Evolutionary conservation across 208 protist genomes (phyloP).

Genomic region (Tetramitus jugosus): DNA sequence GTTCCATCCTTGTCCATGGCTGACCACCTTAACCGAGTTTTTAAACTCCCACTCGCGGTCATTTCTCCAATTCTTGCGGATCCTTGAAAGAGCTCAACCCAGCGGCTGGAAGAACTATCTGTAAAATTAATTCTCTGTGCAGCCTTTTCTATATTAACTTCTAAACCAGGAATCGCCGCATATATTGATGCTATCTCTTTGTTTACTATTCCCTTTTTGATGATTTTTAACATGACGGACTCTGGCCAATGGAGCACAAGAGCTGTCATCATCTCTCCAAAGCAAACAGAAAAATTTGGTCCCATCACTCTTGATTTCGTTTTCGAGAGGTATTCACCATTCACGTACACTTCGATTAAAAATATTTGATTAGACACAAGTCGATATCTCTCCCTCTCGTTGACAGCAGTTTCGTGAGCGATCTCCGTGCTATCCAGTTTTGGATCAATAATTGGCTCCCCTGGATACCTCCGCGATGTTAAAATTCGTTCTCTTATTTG

Average conservation of each 20-base stretch:
- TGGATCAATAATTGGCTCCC: background rate
- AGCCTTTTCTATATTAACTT: no score
- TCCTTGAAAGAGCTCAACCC: no score
- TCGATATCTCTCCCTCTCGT: background rate
- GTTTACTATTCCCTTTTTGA: background rate
- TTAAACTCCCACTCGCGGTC: background rate
- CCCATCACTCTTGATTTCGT: background rate
- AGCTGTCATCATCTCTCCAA: background rate
- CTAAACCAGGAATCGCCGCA: background rate
- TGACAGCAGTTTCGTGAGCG: background rate
- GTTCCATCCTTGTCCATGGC: background rate
- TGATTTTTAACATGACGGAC: background rate
- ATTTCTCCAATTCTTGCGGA: no score
- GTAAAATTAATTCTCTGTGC: no score
- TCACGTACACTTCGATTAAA: background rate
- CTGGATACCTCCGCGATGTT: background rate
- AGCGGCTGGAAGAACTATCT: no score
- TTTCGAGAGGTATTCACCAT: background rate
- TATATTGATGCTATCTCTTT: background rate
- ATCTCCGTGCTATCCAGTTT: background rate
- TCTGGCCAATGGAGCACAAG: conserved; percentile 5
- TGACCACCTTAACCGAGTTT: background rate
- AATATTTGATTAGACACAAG: background rate
- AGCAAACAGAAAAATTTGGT: background rate
- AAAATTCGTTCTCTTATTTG: background rate